phyloP scores from a whole-genome alignment of 768 basidiomycete species.

The Tylopilus balloui region DNA sequence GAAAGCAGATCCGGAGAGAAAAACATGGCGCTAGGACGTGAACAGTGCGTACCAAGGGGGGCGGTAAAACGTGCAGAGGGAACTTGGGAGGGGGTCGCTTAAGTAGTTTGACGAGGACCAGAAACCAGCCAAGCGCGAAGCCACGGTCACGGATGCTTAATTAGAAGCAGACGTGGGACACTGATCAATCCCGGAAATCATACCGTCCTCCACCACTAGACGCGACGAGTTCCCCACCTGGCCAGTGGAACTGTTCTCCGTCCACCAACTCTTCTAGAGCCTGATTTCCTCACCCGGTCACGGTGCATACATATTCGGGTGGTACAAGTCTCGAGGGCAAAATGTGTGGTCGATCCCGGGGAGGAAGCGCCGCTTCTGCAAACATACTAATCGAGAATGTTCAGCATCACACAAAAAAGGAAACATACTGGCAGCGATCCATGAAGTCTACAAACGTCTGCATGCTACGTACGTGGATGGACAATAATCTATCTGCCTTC shows the following conservation, averaged over 20 bases:
- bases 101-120: conserved; percentile 1
- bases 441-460: conserved; percentile 17
- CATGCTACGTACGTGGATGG: conserved; percentile 31
- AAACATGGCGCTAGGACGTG: conserved; percentile 54
- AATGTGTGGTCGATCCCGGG: conserved; percentile 62
- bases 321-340: too few species aligned
- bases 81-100: background rate
- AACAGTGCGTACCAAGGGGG: background rate
- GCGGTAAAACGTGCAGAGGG: conserved; percentile 5
- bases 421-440: conserved; percentile 28
- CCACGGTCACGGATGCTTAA: conserved; percentile 4
- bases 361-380: conserved; percentile 50
- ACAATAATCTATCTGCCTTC: conserved; percentile 41
- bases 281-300: conserved; percentile 50
- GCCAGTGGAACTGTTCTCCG: conserved; percentile 53
- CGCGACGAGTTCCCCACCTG: conserved; percentile 57
- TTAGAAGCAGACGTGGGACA: conserved; percentile 14
- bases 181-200: conserved; percentile 26
- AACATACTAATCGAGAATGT: conserved; percentile 42
- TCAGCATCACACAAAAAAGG: conserved; percentile 1
- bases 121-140: conserved; percentile 23
- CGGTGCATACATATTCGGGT: too few species aligned
- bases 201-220: conserved; percentile 36
- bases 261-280: conserved; percentile 21
- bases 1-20: conserved; percentile 79